A percentile compares a stretch with the other conserved stretches of the same genome.
These are phyloP conservation scores for Aphanomyces euteiches DNA, from an alignment of 352 stramenopile species.

Conservation along the genomic window DNA sequence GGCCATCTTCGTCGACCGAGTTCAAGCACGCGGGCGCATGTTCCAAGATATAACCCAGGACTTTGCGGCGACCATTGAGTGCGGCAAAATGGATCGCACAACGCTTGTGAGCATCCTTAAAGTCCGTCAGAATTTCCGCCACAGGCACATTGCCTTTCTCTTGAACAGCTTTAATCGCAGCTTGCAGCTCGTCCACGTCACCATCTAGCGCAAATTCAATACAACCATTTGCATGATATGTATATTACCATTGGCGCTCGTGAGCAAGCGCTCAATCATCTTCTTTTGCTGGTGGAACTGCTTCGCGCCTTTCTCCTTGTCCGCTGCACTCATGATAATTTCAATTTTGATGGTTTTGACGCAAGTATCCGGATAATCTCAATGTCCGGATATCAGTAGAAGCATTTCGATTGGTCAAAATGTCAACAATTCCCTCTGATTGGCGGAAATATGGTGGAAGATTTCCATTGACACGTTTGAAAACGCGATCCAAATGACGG, in stretches of 20 bases:
- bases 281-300: constrained; percentile 79
- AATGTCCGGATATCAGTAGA: not conserved
- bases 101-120: constrained; percentile 80
- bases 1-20: constrained; percentile 64
- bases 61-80: constrained; percentile 70
- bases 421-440: not conserved
- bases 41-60: constrained; percentile 68
- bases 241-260: constrained; percentile 60
- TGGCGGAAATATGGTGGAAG: not conserved
- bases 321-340: constrained; percentile 25
- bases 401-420: not conserved
- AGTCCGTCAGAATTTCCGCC: constrained; percentile 49
- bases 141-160: constrained; percentile 39
- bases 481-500: not conserved
- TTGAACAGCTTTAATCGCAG: constrained; percentile 55
- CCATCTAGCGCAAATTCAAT: constrained; percentile 46
- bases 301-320: constrained; percentile 57
- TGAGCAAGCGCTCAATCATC: constrained; percentile 65
- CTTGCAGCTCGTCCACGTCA: constrained; percentile 62
- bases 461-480: constrained; percentile 5
- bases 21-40: constrained; percentile 48
- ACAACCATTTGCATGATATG: not conserved
- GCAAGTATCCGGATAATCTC: not conserved
- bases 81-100: constrained; percentile 76
- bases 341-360: constrained; percentile 9